Evolutionary conservation across 1,139 yeast species (phyloP).

Genomic region (Hanseniaspora uvarum): DNA sequence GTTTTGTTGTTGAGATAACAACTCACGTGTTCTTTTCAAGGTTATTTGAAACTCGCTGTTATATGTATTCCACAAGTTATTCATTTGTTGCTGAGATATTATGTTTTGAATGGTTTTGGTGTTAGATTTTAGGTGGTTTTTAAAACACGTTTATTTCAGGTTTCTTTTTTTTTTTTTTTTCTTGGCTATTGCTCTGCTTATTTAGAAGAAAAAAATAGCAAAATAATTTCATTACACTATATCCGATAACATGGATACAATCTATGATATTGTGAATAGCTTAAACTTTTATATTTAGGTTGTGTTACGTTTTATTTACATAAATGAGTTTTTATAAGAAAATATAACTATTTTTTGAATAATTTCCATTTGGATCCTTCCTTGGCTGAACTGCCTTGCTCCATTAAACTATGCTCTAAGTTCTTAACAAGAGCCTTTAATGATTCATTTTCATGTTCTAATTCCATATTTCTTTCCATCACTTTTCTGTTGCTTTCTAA

Average conservation of each 20-base stretch:
- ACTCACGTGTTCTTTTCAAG: constrained; percentile 21
- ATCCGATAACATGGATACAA: background rate
- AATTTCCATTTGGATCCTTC: constrained; percentile 19
- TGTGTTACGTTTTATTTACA: background rate
- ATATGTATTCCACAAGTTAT: constrained; percentile 25
- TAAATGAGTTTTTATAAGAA: too few relatives aligned
- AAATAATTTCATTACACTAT: background rate
- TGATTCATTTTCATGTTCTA: constrained; percentile 39
- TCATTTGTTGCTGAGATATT: constrained; percentile 22
- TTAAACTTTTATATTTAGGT: background rate
- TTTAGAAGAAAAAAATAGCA: background rate
- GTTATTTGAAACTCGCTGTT: constrained; percentile 30
- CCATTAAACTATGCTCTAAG: constrained; percentile 19
- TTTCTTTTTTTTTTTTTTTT: background rate
- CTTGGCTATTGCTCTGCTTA: background rate
- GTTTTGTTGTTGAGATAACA: background rate
- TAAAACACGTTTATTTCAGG: background rate
- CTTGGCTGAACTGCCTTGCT: constrained; percentile 15
- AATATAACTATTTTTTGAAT: constrained; percentile 1
- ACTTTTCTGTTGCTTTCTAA: constrained; percentile 52
- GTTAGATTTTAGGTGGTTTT: background rate
- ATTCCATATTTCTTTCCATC: constrained; percentile 43
- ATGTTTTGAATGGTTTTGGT: background rate
- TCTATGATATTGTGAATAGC: background rate
- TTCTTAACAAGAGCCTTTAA: constrained; percentile 28